Base-by-base conservation (phyloP, 192 early-diverging fungal genomes). In the Allomyces macrogynus region DNA sequence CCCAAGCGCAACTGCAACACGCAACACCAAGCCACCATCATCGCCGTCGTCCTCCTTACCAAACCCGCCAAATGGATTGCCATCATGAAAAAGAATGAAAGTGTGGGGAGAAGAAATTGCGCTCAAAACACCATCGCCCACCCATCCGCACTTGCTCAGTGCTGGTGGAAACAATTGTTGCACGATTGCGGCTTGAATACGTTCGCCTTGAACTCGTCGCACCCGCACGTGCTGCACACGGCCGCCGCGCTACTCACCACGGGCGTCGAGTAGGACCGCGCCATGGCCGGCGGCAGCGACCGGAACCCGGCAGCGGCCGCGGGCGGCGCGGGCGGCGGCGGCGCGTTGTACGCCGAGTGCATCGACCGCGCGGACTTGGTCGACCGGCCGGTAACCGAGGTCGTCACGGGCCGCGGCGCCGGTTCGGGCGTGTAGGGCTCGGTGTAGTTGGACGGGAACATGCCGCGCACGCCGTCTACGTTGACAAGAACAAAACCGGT, bases 371-470 rank as follows among this genome's bases (percentile, higher is more conserved):
- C 11, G 43, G 16, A 42, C 32, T 64, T 26, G 63, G 16, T 43
- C 44, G 23, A 54, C 22, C 24, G 44, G 8, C 10, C 49, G 49
- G 64, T 65, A 5, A 57, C 49, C 49, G 32, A 40, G 0, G 32
- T 40, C 5, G 32, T 40, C n/a, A 54, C 49, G 20, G 64, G 44
- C 64, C 22, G 60, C 8, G 60, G 22, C 23, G 40, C 27, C 27
- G 63, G 25, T 20, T 40, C 14, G 40, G 63, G 25, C 40, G 24
- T 11, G 74, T 72, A 61, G 70, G 66, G 24, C 69, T 90, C 88
- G 12, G 85, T 87, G 66, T 98, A 98, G 72, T 96, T 94, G 43
- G 80, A 80, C 26, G 95, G 95, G 74, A 98, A 96, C 76, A 98
- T 88, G 10, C 95, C 95, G n/a, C 65, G 73, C 5, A 69, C 22